Conservation (phyloP, 2,329 filamentous ascomycete species). For the Lasiodiplodia gonubiensis region DNA sequence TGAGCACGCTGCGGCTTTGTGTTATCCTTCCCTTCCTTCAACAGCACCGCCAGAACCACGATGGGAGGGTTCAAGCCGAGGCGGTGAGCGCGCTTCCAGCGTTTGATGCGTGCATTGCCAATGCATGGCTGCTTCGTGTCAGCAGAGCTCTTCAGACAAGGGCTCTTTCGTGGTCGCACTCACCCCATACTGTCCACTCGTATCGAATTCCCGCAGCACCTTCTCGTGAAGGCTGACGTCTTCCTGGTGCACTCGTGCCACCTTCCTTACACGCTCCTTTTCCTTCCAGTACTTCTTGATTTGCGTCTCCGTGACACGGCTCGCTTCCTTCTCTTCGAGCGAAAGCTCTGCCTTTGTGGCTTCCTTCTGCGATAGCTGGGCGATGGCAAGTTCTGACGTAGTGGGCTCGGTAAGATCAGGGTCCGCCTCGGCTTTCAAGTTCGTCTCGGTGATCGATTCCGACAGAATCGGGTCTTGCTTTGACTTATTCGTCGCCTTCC, state of each 20-base stretch:
- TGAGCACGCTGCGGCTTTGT: constrained; percentile 68
- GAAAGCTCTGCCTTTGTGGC: constrained; percentile 40
- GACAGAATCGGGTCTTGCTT: constrained; percentile 49
- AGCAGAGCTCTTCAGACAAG: constrained; percentile 29
- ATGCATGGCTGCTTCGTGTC: constrained; percentile 73
- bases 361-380: constrained; percentile 47
- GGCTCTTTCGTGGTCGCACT: constrained; percentile 44
- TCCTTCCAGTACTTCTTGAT: constrained; percentile 78
- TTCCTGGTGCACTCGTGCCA: constrained; percentile 78
- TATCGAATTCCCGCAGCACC: constrained; percentile 88
- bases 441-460: constrained; percentile 41
- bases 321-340: constrained; percentile 62
- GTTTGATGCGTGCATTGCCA: constrained; percentile 77
- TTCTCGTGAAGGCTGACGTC: constrained; percentile 77
- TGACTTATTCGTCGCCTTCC: constrained; percentile 37
- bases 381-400: constrained; percentile 47
- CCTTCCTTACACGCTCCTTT: constrained; percentile 71
- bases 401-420: constrained; percentile 40
- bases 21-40: constrained; percentile 68
- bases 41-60: constrained; percentile 84
- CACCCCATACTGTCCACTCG: constrained; percentile 90
- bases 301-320: constrained; percentile 68
- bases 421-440: constrained; percentile 29
- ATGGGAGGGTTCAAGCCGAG: constrained; percentile 87
- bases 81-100: constrained; percentile 84